Base-by-base conservation (phyloP, 2,329 filamentous ascomycete species). In the Drechslerella dactyloides region DNA sequence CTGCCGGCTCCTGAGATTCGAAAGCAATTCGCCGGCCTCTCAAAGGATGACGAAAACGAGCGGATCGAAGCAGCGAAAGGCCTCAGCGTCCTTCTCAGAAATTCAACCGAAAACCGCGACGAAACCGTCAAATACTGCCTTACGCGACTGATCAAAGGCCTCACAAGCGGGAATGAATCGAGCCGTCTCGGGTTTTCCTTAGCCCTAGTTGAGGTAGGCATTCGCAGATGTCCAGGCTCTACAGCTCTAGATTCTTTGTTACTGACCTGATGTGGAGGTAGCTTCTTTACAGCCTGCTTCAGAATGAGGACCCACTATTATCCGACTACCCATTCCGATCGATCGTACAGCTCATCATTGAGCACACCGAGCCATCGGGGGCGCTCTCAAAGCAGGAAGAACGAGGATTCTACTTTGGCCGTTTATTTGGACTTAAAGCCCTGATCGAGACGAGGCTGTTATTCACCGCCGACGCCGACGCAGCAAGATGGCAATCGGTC, bases 161-260 rank as follows among this genome's bases (percentile, higher is more conserved):
- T 97, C 17, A 92, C 93, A 73, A 97, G 92, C 78, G 89, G 91
- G 61, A 88, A 91, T 65, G 96, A 96, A 81, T 91, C 90, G 11
- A 91, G 93, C 17, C 85, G 94, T 24, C 82, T 94, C 56, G 94
- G 94, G 2, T 97, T 96, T 79, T 96, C 91, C 60, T 84, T 97
- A 62, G 93, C 93, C 0, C 82, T 97, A 75, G 89, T 92, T 0
- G 93, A 97, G 79, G 75, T 76, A 73, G 24, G 50, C 15, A 11
- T 52, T 44, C 40, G 27, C 33, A 24, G 8, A 33, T 19, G 11
- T 27, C 11, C 23, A 2, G 48, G 33, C 21, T 19, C 42, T 23
- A 11, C 33, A 23, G 15, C 33, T 44, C 17, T 17, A 44, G 60
- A 68, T 65, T 62, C 53, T 65, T 50, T 53, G 50, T n/a, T n/a